Evolutionary conservation across 768 basidiomycete genomes (phyloP).

Genomic region (Crucibulum laeve): DNA sequence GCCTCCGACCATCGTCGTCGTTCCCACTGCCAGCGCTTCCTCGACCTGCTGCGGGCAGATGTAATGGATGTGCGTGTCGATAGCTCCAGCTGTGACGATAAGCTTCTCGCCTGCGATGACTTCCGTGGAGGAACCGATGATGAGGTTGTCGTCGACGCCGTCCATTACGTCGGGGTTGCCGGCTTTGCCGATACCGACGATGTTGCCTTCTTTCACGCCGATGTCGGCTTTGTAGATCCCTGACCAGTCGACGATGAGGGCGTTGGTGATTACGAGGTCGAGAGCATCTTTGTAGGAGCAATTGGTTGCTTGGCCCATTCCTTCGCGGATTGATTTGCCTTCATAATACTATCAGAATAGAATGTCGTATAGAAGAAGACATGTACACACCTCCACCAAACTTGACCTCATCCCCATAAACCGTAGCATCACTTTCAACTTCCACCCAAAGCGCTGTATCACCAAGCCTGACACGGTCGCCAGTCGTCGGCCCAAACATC

Average conservation of each 20-base stretch:
- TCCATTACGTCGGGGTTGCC: slow-evolving; percentile 96
- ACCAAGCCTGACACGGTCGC: slow-evolving; percentile 83
- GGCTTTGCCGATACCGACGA: slow-evolving; percentile 91
- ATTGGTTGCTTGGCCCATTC: slow-evolving; percentile 91
- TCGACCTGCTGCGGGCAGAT: slow-evolving; percentile 92
- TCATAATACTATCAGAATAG: slow-evolving; percentile 7
- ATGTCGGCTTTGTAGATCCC: slow-evolving; percentile 99
- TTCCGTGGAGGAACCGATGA: slow-evolving; percentile 90
- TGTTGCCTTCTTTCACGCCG: slow-evolving; percentile 79
- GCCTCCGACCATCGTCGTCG: slow-evolving; percentile 93
- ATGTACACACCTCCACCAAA: slow-evolving; percentile 80
- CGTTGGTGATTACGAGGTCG: slow-evolving; percentile 94
- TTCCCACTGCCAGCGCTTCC: slow-evolving; percentile 80
- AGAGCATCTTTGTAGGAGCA: slow-evolving; percentile 62
- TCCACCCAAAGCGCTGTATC: slow-evolving; percentile 91
- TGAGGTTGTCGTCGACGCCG: slow-evolving; percentile 61
- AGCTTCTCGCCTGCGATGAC: slow-evolving; percentile 94
- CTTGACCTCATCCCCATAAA: slow-evolving; percentile 96
- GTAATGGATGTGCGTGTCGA: slow-evolving; percentile 92
- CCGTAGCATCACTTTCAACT: slow-evolving; percentile 85
- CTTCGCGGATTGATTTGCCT: slow-evolving; percentile 94
- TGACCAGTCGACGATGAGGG: slow-evolving; percentile 89
- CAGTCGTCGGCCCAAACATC: slow-evolving; percentile 95
- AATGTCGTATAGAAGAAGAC: not conserved
- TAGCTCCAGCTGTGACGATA: slow-evolving; percentile 88